phyloP scores from a whole-genome alignment of 208 protist species.

The Leishmania major region DNA sequence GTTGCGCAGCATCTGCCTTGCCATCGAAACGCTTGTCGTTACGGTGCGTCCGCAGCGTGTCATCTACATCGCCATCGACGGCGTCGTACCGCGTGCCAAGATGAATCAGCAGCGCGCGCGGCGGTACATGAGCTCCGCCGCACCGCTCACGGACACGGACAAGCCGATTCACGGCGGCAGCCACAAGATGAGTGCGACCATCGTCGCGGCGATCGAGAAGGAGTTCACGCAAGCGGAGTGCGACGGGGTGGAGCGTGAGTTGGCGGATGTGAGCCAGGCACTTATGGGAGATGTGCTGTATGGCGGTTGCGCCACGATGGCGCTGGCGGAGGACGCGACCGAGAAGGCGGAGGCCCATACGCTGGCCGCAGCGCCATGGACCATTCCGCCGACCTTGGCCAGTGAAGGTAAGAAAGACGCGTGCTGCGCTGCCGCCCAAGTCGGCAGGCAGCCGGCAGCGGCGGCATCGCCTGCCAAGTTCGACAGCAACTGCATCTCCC shows the following conservation, averaged over 20 bases:
- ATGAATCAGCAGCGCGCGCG: conserved; percentile 99
- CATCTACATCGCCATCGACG: conserved; percentile 97
- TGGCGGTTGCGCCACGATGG: conserved; percentile 15
- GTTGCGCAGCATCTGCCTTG: conserved; percentile 87
- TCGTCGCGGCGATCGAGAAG: conserved; percentile 43
- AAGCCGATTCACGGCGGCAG: conserved; percentile 15
- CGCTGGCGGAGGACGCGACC: too few relatives aligned
- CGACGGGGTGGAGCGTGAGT: conserved; percentile 37
- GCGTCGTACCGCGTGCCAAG: conserved; percentile 99
- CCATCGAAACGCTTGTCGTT: conserved; percentile 97
- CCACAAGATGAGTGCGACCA: conserved; percentile 8
- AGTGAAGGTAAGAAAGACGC: background rate
- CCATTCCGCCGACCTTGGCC: background rate
- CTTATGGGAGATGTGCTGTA: conserved; percentile 62
- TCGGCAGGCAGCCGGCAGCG: background rate
- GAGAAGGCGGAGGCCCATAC: background rate
- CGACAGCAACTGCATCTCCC: conserved; percentile 99
- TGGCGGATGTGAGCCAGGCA: conserved; percentile 49
- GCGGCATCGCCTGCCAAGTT: conserved; percentile 61
- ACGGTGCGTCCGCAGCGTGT: conserved; percentile 94
- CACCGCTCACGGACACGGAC: conserved; percentile 27
- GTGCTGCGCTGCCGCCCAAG: background rate
- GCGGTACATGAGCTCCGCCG: conserved; percentile 78
- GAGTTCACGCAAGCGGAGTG: conserved; percentile 60
- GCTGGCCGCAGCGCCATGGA: background rate